Percentiles rank a stretch among this genome's conserved stretches.
These are phyloP conservation scores for Colletotrichum echinochloae DNA, from an alignment of 2,329 filamentous ascomycete species.

Conservation along the genomic window DNA sequence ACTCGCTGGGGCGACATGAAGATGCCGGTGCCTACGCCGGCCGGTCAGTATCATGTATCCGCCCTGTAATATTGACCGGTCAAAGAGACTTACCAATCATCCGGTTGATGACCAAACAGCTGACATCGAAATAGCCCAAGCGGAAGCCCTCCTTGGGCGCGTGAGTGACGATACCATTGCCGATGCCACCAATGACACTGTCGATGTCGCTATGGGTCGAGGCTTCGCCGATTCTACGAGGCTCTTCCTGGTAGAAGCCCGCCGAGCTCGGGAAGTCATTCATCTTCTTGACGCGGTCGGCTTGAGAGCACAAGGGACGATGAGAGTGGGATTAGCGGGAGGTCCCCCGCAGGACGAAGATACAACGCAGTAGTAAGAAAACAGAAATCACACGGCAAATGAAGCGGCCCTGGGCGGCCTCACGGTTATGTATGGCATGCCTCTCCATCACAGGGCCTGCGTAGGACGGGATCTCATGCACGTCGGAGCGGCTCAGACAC, in stretches of 20 bases:
- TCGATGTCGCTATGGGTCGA: slow-evolving; percentile 43
- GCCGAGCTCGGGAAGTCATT: slow-evolving; percentile 46
- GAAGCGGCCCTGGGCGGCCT: slow-evolving; percentile 15
- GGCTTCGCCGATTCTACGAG: slow-evolving; percentile 10
- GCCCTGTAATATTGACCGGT: too few relatives aligned
- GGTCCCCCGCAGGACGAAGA: slow-evolving; percentile 4
- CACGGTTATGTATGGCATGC: slow-evolving; percentile 24
- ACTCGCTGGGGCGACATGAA: slow-evolving; percentile 52
- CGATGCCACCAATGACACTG: slow-evolving; percentile 30
- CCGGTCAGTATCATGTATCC: neutral
- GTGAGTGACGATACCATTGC: slow-evolving; percentile 47
- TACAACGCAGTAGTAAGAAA: neutral
- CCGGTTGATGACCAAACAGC: slow-evolving; percentile 52
- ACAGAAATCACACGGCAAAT: neutral
- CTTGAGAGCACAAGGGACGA: neutral
- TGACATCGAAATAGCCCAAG: slow-evolving; percentile 52
- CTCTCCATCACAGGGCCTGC: neutral
- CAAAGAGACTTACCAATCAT: slow-evolving; percentile 50
- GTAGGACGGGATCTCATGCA: slow-evolving; percentile 30
- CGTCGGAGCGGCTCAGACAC: slow-evolving; percentile 5
- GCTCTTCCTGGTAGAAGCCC: slow-evolving; percentile 36
- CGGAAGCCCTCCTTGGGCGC: slow-evolving; percentile 52
- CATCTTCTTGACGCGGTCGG: slow-evolving; percentile 41
- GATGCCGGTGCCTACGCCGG: slow-evolving; percentile 50
- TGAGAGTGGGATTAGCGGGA: neutral